A percentile compares a stretch with the other conserved stretches of the same genome.
phyloP scores from a whole-genome alignment of 2,329 filamentous ascomycete genomes.

The Clarireedia sp. region DNA sequence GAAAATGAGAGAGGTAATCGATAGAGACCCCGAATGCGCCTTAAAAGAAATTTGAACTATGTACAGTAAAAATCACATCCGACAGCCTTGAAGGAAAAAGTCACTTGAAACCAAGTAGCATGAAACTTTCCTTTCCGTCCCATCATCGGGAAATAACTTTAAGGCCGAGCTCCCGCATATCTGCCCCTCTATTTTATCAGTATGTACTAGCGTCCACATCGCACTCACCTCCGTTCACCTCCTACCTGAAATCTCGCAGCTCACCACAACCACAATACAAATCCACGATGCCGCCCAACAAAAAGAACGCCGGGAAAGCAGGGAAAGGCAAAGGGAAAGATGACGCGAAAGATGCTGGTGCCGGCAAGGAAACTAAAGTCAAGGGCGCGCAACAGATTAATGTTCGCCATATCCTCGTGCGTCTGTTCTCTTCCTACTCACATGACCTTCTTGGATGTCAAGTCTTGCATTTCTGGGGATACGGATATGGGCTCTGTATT shows the following conservation, averaged over 20 bases:
- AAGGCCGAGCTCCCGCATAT: background rate
- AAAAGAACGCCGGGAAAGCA: conserved; percentile 24
- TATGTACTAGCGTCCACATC: background rate
- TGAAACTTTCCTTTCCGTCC: background rate
- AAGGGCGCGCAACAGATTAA: conserved; percentile 64
- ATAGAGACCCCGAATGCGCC: no score
- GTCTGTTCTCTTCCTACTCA: background rate
- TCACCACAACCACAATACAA: background rate
- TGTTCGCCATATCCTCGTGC: conserved; percentile 56
- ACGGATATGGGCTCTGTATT: background rate
- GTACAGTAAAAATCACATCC: no score
- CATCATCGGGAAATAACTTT: background rate
- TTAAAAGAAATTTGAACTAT: no score
- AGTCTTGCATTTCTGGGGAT: background rate
- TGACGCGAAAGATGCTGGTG: conserved; percentile 34
- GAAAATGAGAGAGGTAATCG: no score
- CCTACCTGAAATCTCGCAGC: background rate
- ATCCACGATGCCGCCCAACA: conserved; percentile 22
- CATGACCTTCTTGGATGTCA: background rate
- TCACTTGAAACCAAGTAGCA: background rate
- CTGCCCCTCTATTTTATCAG: background rate
- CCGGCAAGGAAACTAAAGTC: conserved; percentile 34
- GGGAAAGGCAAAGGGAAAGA: conserved; percentile 27
- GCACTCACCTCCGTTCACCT: background rate
- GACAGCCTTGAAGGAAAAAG: no score